Percentiles rank a stretch among this genome's conserved stretches.
These are phyloP conservation scores for Neoboletus magnificus DNA, from an alignment of 768 basidiomycete genomes.

Conservation along the genomic window DNA sequence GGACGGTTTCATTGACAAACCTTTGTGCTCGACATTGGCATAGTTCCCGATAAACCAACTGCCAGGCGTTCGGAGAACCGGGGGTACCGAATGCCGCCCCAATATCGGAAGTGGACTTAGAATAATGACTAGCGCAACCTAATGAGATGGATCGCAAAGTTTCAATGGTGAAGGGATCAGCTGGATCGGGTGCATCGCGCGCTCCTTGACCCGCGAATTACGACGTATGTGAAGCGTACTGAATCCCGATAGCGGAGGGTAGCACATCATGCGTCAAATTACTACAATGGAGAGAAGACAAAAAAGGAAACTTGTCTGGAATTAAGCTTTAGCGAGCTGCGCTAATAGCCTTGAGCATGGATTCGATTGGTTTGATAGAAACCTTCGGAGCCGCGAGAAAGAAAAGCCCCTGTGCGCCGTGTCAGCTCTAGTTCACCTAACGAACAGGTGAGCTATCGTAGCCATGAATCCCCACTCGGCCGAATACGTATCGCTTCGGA, in stretches of 20 bases:
- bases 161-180: conserved; percentile 2
- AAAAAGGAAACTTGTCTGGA: neutral
- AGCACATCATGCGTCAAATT: neutral
- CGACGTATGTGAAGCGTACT: neutral
- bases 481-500: neutral
- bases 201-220: neutral
- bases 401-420: neutral
- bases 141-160: neutral
- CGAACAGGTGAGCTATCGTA: neutral
- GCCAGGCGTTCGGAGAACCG: conserved; percentile 8
- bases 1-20: neutral
- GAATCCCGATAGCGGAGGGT: neutral
- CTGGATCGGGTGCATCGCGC: neutral
- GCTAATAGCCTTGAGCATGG: neutral
- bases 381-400: neutral
- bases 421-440: neutral
- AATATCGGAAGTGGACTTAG: neutral
- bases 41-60: conserved; percentile 14
- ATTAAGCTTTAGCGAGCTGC: neutral
- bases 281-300: conserved; percentile 1
- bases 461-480: neutral
- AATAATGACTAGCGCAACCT: neutral
- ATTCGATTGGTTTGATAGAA: neutral
- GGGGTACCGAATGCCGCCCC: neutral
- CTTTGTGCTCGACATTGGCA: conserved; percentile 13